These are phyloP conservation scores for Immersiporthe knoxdaviesiana DNA, from an alignment of 2,329 filamentous ascomycete genomes.

Conservation along the genomic window DNA sequence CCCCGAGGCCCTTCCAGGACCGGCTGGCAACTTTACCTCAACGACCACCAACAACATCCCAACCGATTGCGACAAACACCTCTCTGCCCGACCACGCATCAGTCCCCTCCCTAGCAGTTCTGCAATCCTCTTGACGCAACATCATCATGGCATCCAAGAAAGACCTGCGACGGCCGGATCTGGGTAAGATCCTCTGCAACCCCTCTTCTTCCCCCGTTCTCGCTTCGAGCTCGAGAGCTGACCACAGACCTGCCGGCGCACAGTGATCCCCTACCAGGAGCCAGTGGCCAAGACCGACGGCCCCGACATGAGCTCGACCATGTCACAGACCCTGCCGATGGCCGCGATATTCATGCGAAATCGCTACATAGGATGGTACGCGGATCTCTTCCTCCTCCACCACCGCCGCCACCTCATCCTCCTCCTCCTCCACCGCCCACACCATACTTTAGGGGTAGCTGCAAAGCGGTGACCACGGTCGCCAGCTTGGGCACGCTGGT, in stretches of 20 bases:
- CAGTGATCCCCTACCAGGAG: conserved; percentile 88
- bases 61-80: not conserved
- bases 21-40: conserved; percentile 16
- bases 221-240: conserved; percentile 7
- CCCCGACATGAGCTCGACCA: conserved; percentile 72
- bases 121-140: not conserved
- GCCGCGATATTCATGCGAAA: conserved; percentile 93
- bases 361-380: conserved; percentile 72
- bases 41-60: conserved; percentile 5
- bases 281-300: conserved; percentile 66
- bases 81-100: not conserved
- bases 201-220: not conserved
- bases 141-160: conserved; percentile 43
- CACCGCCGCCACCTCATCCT: too few species aligned
- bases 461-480: too few species aligned
- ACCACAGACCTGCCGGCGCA: not conserved
- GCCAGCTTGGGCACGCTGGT: not conserved
- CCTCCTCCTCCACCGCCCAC: not conserved
- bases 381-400: conserved; percentile 17
- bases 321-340: conserved; percentile 86
- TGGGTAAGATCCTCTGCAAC: conserved; percentile 42
- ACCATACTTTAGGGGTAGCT: not conserved
- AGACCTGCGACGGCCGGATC: conserved; percentile 49
- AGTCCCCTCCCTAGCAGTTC: not conserved
- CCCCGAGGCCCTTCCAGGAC: not conserved